Percentiles rank a stretch among this genome's conserved stretches.
Evolutionary conservation across 805 yeast species (phyloP).

Genomic region (Candida easanensis): DNA sequence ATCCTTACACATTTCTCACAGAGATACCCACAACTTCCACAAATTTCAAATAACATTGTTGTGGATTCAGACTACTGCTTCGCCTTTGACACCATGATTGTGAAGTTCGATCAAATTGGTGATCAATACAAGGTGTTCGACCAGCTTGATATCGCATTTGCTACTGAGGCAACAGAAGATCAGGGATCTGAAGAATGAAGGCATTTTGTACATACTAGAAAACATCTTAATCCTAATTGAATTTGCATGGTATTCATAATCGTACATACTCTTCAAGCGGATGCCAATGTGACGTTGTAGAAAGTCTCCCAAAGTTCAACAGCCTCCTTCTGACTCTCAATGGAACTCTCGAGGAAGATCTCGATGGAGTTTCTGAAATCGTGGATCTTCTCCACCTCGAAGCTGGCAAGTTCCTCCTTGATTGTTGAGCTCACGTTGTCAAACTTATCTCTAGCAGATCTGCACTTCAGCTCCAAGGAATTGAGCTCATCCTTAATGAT

Average conservation of each 20-base stretch:
- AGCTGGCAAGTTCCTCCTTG: constrained; percentile 58
- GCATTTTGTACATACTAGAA: background rate
- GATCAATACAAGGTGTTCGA: constrained; percentile 31
- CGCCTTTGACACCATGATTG: constrained; percentile 68
- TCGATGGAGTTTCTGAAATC: constrained; percentile 91
- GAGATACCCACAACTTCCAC: constrained; percentile 66
- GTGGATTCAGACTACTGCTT: constrained; percentile 39
- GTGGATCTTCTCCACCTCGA: constrained; percentile 71
- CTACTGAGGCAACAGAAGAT: constrained; percentile 26
- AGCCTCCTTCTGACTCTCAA: constrained; percentile 90
- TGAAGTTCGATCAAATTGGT: constrained; percentile 43
- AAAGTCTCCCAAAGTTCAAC: constrained; percentile 89
- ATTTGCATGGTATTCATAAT: constrained; percentile 1
- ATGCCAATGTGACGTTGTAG: constrained; percentile 49
- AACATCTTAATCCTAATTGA: background rate
- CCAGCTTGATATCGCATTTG: constrained; percentile 30
- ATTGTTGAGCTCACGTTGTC: constrained; percentile 64
- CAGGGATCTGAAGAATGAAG: constrained; percentile 15
- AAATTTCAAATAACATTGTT: constrained; percentile 28
- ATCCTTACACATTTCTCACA: constrained; percentile 92
- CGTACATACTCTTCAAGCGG: constrained; percentile 3
- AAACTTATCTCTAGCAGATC: constrained; percentile 54
- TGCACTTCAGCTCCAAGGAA: constrained; percentile 50
- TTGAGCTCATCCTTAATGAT: constrained; percentile 57
- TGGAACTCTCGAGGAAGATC: constrained; percentile 82